Evolutionary conservation across 2,329 filamentous ascomycete species (phyloP).

Genomic region (Aureobasidium subglaciale): DNA sequence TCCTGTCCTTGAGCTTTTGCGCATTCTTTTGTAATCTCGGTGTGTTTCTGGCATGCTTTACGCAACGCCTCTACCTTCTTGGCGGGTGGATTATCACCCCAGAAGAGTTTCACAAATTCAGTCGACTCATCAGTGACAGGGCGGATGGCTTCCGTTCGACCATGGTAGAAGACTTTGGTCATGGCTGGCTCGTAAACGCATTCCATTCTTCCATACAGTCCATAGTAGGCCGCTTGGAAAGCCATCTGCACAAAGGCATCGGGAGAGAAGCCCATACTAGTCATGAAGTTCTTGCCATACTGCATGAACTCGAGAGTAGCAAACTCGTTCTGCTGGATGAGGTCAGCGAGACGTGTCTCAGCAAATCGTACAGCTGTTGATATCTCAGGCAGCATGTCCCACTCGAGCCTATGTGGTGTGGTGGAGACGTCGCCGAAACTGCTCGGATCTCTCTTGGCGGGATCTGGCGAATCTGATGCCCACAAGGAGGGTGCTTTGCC

Average conservation of each 20-base stretch:
- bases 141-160: conserved; percentile 87
- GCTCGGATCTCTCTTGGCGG: conserved; percentile 80
- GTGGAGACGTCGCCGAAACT: conserved; percentile 92
- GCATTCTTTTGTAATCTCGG: conserved; percentile 71
- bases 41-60: conserved; percentile 77
- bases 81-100: conserved; percentile 78
- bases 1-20: conserved; percentile 88
- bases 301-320: conserved; percentile 79
- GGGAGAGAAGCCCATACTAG: conserved; percentile 90
- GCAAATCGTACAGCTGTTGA: conserved; percentile 89
- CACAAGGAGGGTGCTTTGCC: conserved; percentile 86
- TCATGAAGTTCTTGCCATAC: conserved; percentile 98
- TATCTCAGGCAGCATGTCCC: conserved; percentile 92
- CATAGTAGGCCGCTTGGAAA: conserved; percentile 96
- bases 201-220: conserved; percentile 86
- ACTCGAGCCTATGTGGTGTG: conserved; percentile 91
- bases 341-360: conserved; percentile 84
- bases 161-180: conserved; percentile 92
- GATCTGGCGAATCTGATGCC: conserved; percentile 85
- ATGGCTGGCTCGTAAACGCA: conserved; percentile 97
- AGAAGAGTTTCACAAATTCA: conserved; percentile 89
- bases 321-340: conserved; percentile 96
- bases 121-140: conserved; percentile 75
- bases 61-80: conserved; percentile 80
- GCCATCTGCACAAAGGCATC: conserved; percentile 99